Evolutionary conservation across 1,284 basidiomycete genomes (phyloP).

Genomic region (Fistulina hepatica): DNA sequence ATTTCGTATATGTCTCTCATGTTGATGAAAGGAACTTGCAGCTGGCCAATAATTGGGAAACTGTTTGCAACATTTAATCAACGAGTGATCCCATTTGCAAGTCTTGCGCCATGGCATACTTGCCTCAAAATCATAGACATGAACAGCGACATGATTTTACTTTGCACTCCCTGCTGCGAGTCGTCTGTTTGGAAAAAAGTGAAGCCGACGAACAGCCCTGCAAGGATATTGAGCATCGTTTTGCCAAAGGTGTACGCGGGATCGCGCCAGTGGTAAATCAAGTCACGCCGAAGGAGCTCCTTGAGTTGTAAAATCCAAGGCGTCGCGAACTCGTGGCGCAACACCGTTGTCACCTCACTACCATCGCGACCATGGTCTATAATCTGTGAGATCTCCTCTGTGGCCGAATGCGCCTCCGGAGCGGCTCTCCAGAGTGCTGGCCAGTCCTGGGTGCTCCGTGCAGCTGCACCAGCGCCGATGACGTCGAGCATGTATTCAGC

Average conservation of each 20-base stretch:
- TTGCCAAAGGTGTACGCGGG: conserved; percentile 35
- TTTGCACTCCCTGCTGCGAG: conserved; percentile 65
- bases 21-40: conserved; percentile 36
- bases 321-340: conserved; percentile 37
- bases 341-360: conserved; percentile 22
- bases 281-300: conserved; percentile 40
- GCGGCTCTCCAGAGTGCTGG: conserved; percentile 33
- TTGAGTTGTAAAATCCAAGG: conserved; percentile 35
- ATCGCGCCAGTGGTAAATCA: conserved; percentile 29
- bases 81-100: too few relatives aligned
- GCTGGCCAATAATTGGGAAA: too few relatives aligned
- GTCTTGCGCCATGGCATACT: too few relatives aligned
- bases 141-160: conserved; percentile 76
- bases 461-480: conserved; percentile 55
- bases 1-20: conserved; percentile 56
- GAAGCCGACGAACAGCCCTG: conserved; percentile 56
- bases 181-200: conserved; percentile 58
- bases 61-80: too few relatives aligned
- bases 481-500: conserved; percentile 63
- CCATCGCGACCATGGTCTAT: conserved; percentile 27
- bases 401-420: conserved; percentile 23
- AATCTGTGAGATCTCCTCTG: conserved; percentile 30
- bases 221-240: conserved; percentile 42
- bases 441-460: conserved; percentile 36
- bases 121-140: too few relatives aligned